phyloP scores from a whole-genome alignment of 169 alveolate species.

The Perkinsus marinus region DNA sequence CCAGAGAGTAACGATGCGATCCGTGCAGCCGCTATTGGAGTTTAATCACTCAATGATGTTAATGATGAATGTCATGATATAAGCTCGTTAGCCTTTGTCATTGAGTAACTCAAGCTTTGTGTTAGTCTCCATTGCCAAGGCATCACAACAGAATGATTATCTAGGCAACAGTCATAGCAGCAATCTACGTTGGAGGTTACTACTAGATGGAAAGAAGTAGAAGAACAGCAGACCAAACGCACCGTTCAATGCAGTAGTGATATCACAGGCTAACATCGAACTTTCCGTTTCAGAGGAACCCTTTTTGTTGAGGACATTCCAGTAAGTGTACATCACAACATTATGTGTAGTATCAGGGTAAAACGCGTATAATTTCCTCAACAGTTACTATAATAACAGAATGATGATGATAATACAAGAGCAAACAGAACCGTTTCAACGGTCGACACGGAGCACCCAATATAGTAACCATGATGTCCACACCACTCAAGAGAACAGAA shows the following conservation, averaged over 20 bases:
- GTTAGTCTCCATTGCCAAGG: neutral
- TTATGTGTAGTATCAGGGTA: too few species aligned
- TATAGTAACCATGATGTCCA: too few species aligned
- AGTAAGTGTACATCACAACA: too few species aligned
- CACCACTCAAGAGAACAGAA: too few species aligned
- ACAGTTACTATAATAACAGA: too few species aligned
- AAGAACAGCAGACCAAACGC: neutral
- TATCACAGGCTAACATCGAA: neutral
- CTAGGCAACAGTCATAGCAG: neutral
- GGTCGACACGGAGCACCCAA: too few species aligned
- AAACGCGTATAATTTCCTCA: too few species aligned
- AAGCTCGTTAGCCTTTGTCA: neutral
- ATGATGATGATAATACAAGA: too few species aligned
- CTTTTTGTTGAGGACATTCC: too few species aligned
- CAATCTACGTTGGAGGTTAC: neutral
- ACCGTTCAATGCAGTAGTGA: neutral
- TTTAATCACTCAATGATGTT: neutral
- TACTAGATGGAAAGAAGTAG: neutral
- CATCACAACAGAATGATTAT: neutral
- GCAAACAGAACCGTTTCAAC: too few species aligned
- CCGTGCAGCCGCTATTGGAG: neutral
- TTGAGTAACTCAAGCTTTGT: neutral
- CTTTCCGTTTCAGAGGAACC: too few species aligned
- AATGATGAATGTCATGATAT: neutral
- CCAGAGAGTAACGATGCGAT: neutral